These are phyloP conservation scores for Cutaneotrichosporon sp. DNA, from an alignment of 1,284 basidiomycete genomes.

Conservation along the genomic window DNA sequence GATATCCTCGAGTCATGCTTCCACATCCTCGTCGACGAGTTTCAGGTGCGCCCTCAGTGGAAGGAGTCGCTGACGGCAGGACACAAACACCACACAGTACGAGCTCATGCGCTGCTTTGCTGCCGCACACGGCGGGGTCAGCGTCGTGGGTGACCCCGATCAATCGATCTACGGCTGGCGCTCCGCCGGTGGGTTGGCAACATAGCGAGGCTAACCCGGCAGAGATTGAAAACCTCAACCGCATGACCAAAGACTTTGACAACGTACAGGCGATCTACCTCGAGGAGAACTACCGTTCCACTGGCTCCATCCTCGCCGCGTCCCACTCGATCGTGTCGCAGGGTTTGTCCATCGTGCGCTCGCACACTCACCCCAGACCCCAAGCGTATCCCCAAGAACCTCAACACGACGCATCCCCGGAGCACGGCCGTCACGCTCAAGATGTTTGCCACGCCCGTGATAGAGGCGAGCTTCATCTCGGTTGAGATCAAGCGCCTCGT, in stretches of 20 bases:
- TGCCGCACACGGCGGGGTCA: constrained; percentile 57
- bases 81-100: constrained; percentile 83
- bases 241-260: constrained; percentile 67
- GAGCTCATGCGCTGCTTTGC: constrained; percentile 74
- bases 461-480: constrained; percentile 69
- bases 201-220: constrained; percentile 1
- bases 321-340: constrained; percentile 75
- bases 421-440: constrained; percentile 56
- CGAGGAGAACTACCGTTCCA: constrained; percentile 85
- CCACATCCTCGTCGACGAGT: constrained; percentile 86
- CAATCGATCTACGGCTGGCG: constrained; percentile 92
- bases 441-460: constrained; percentile 33
- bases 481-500: constrained; percentile 72
- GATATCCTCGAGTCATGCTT: constrained; percentile 59
- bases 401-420: constrained; percentile 65
- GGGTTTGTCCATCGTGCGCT: constrained; percentile 51
- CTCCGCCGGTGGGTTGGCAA: constrained; percentile 55
- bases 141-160: constrained; percentile 87
- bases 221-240: constrained; percentile 70
- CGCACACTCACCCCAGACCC: constrained; percentile 20
- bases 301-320: constrained; percentile 66
- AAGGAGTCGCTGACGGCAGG: constrained; percentile 51
- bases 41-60: constrained; percentile 52
- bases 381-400: constrained; percentile 66
- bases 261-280: constrained; percentile 64